Evolutionary conservation across 2,329 filamentous ascomycete genomes (phyloP).

Genomic region (Colletotrichum chrysophilum): DNA sequence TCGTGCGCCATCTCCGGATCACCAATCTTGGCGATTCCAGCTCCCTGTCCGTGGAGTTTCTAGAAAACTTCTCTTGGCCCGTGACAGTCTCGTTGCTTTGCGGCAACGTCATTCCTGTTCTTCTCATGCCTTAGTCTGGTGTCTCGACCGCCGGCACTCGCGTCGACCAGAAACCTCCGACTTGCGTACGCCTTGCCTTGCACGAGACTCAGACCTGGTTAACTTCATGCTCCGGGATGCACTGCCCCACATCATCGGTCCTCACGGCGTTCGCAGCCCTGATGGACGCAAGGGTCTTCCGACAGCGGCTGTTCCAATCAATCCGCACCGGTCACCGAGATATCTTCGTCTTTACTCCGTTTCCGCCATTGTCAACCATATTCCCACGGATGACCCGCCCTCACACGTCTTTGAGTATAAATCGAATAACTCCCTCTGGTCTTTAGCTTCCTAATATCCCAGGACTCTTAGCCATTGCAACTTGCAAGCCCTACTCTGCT

Average conservation of each 20-base stretch:
- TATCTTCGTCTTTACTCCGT: neutral
- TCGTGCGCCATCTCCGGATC: constrained; percentile 2
- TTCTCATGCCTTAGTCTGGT: neutral
- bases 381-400: neutral
- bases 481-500: neutral
- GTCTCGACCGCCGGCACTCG: neutral
- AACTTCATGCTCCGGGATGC: neutral
- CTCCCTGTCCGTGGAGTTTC: neutral
- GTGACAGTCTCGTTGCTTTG: neutral
- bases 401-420: neutral
- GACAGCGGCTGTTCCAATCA: neutral
- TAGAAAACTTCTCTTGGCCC: neutral
- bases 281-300: neutral
- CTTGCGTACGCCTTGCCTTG: neutral
- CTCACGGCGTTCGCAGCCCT: neutral
- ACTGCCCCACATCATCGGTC: neutral
- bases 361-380: neutral
- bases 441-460: neutral
- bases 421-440: neutral
- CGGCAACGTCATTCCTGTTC: neutral
- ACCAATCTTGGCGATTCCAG: neutral
- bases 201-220: neutral
- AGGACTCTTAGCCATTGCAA: neutral
- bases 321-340: neutral
- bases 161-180: neutral